Evolutionary conservation across 805 yeast genomes (phyloP), one percentile per base, ranked within the genome.

Genomic region (Jamesozyma jinghongensis): DNA sequence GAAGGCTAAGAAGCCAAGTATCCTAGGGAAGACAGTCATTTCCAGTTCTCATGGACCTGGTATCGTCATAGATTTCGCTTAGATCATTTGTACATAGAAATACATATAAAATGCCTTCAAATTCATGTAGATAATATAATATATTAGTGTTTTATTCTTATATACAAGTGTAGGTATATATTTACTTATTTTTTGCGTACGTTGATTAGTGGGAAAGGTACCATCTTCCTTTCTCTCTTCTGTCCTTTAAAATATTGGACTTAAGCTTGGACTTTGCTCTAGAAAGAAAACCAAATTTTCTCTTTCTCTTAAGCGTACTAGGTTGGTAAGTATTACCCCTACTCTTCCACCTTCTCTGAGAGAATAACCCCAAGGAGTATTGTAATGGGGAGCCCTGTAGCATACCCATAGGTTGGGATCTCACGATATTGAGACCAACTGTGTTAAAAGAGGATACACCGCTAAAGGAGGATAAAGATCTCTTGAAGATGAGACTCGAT

Each of bases 321-420:
- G 98, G 98, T 65, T 90, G 97, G 65, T 82, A 90, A 16, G 95
- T 85, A 67, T 85, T 83, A 64, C 98, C 97, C 66, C 95, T 78
- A 30, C 90, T 71, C 59, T 85, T 80, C 82, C 88, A 81, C 70
- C 96, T 69, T 41, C 54, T 51, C 41, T 57, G 45, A 4, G 41
- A 30, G 5, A 37, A 10, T 12, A 37, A 19, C 8, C 38, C 35
- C 47, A 46, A 39, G 44, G 47, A 22, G 10, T 6, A 7, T 7
- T 22, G 26, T 22, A 22, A 22, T 7, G 26, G 10, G 10, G 26
- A 22, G 10, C 26, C 26, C 26, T 22, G 26, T 22, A 22, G 10
- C 26, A 22, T 22, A 22, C 26, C 26, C 26, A 22, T 6, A 10
- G 26, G 10, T 22, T 22, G 26, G 10, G 26, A 22, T 10, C 26